Base-by-base conservation (phyloP, 495 filamentous ascomycete species). In the Patellaria atrata region DNA sequence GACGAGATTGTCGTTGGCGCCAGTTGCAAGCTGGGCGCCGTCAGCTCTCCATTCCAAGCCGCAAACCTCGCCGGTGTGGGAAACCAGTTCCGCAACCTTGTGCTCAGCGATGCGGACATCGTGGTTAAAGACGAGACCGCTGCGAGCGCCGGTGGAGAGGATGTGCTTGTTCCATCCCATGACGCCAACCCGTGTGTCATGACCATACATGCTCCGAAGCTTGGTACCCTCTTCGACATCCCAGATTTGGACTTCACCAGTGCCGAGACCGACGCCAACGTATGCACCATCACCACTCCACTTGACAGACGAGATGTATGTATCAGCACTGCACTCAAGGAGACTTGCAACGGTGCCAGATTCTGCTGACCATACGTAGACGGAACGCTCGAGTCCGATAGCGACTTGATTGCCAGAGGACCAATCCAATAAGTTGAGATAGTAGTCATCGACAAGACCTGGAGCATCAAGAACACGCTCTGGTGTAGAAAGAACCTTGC, bases 141-240 rank as follows among this genome's bases (percentile, higher is more conserved):
- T 87, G 45, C 91, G 77, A 22, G 89, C 81, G 41, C 89, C 89
- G 16, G 87, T 96, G 10, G 89, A 94, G 29, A 99, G 69, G 33
- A 87, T 77, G 56, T 94, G 89, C 66, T 94, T 94, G 64, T 78
- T 91, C 89, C 89, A 99, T 44, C 85, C 84, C 82, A 94, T 92
- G 30, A 94, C 86, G 47, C 85, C 83, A 38, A 99, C 89, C 24
- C 89, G 89, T 17, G 84, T 80, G 45, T 94, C 89, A 50, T 99
- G 89, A 32, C 87, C 91, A 52, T 81, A 77, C 89, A 99, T 99
- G 65, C 83, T 94, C 50, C 89, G 84, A 23, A 96, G 75, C 69
- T 94, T 94, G 47, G 71, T 75, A 20, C 80, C 76, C 50, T 99
- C 89, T 44, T 94, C 82, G 15, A 94, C 89, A 46, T 99, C 89